These are phyloP conservation scores for Mycena olivaceomarginata DNA, from an alignment of 768 basidiomycete species.

Conservation along the genomic window DNA sequence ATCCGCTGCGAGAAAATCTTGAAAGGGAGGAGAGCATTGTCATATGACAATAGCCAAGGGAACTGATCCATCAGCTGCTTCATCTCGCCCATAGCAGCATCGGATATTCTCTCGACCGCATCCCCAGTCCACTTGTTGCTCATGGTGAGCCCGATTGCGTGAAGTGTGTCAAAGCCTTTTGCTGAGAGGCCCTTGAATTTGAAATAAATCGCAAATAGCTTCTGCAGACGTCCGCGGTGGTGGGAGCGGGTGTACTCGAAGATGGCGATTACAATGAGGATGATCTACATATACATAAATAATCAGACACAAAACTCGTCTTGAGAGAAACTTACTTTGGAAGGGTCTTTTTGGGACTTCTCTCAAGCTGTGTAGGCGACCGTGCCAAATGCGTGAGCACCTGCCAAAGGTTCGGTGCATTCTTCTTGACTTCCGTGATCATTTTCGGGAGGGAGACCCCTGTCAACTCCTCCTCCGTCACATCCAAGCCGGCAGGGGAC, in stretches of 20 bases:
- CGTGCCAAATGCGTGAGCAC: no score
- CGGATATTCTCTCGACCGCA: constrained; percentile 48
- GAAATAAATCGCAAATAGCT: constrained; percentile 52
- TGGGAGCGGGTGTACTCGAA: constrained; percentile 22
- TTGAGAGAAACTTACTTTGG: no score
- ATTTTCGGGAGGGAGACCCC: not conserved
- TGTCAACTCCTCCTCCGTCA: constrained; percentile 19
- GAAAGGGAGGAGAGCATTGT: constrained; percentile 61
- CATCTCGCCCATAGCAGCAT: constrained; percentile 49
- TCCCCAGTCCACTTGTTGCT: constrained; percentile 50
- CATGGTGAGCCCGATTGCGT: constrained; percentile 48
- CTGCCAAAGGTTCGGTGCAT: no score
- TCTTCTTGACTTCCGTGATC: not conserved
- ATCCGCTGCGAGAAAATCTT: constrained; percentile 59
- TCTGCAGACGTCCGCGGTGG: constrained; percentile 40
- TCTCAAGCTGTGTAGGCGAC: no score
- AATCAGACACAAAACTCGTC: not conserved
- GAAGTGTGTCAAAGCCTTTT: constrained; percentile 48
- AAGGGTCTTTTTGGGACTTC: no score
- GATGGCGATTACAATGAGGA: constrained; percentile 11
- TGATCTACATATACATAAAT: constrained; percentile 4
- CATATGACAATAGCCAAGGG: constrained; percentile 57
- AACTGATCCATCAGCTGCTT: constrained; percentile 45
- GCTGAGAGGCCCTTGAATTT: constrained; percentile 48
- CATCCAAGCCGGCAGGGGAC: constrained; percentile 12